A percentile compares a stretch with the other conserved stretches of the same genome.
Conservation (phyloP, 2,329 filamentous ascomycete species). For the Emydomyces testavorans region DNA sequence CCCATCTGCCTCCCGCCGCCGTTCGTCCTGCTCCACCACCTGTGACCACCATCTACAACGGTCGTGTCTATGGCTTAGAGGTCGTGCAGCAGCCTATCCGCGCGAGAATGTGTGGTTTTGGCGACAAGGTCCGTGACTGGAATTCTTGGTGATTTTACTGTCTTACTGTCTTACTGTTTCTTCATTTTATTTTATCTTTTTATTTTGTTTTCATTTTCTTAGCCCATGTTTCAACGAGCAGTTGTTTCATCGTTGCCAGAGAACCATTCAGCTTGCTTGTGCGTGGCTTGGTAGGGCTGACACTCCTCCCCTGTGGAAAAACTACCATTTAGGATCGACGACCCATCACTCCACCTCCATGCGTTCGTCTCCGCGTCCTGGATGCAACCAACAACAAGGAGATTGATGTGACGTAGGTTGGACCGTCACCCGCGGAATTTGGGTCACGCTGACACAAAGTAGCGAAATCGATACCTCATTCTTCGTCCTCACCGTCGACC, state of each 20-base stretch:
- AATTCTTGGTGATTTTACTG: background rate
- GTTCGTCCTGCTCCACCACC: constrained; percentile 26
- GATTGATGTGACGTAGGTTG: constrained; percentile 64
- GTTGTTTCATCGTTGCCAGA: no score
- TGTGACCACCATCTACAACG: constrained; percentile 33
- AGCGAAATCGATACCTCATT: constrained; percentile 59
- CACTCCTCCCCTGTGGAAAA: no score
- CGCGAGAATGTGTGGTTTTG: constrained; percentile 97
- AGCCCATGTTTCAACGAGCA: background rate
- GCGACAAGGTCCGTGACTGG: constrained; percentile 63
- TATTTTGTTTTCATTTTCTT: background rate
- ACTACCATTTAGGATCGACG: constrained; percentile 78
- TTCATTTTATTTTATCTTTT: background rate
- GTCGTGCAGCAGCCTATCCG: constrained; percentile 85
- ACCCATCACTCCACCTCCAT: constrained; percentile 91
- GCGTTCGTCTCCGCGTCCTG: constrained; percentile 69
- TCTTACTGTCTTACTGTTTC: background rate
- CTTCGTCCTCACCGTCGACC: constrained; percentile 57
- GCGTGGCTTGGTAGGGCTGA: no score
- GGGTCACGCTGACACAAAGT: background rate
- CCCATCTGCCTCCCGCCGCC: constrained; percentile 24
- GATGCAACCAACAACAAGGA: constrained; percentile 66
- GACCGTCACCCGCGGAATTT: constrained; percentile 44
- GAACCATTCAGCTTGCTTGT: no score
- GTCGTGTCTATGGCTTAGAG: constrained; percentile 49